Evolutionary conservation across 345 rosid species (phyloP).

Genomic region (Pugionium dolabratum): DNA sequence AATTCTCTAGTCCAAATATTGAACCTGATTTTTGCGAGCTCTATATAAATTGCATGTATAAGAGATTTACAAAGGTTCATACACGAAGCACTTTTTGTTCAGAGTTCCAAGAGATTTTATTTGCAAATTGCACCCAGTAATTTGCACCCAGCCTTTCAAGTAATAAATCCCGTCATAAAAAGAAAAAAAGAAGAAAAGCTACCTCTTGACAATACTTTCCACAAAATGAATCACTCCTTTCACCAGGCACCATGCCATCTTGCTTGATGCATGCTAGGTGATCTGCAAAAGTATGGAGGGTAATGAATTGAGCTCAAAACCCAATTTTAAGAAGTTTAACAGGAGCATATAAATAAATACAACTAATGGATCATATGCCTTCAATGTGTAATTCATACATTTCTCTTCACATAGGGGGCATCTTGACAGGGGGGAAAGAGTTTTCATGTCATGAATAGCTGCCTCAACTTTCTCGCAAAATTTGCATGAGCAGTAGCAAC

Average conservation of each 20-base stretch:
- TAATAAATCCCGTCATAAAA: constrained; percentile 45
- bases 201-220: constrained; percentile 88
- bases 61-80: constrained; percentile 4
- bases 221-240: constrained; percentile 55
- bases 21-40: neutral
- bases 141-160: neutral
- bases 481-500: constrained; percentile 87
- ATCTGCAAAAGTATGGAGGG: constrained; percentile 54
- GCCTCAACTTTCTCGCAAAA: constrained; percentile 60
- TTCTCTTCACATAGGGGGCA: constrained; percentile 80
- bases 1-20: neutral
- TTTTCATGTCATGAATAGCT: constrained; percentile 38
- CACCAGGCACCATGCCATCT: constrained; percentile 41
- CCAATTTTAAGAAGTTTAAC: constrained; percentile 19
- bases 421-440: constrained; percentile 36
- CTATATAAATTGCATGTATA: constrained; percentile 6
- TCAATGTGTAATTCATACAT: constrained; percentile 51
- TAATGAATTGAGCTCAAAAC: constrained; percentile 24
- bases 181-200: constrained; percentile 33
- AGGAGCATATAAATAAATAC: constrained; percentile 11
- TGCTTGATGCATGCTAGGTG: constrained; percentile 60
- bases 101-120: constrained; percentile 9
- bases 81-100: constrained; percentile 3
- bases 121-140: constrained; percentile 3
- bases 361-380: neutral